These are phyloP conservation scores for Venturiaceae sp. DNA, from an alignment of 2,329 filamentous ascomycete genomes.

Conservation along the genomic window DNA sequence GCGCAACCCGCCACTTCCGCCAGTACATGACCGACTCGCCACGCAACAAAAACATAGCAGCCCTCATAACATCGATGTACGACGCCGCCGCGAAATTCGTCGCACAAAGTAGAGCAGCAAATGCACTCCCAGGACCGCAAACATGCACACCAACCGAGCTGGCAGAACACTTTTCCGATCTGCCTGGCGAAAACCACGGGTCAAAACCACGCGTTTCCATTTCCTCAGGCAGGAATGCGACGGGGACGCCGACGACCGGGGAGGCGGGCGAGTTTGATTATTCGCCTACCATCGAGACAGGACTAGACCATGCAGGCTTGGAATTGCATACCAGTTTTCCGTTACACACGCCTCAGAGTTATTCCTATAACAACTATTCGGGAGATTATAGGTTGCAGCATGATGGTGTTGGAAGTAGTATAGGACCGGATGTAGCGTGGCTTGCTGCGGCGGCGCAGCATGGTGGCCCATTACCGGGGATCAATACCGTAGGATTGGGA, in stretches of 20 bases:
- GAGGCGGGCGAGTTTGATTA: background rate
- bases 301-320: background rate
- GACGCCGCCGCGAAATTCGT: background rate
- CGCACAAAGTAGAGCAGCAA: background rate
- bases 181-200: background rate
- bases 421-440: background rate
- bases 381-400: background rate
- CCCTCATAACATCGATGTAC: slow-evolving; percentile 1
- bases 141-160: background rate
- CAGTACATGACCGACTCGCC: background rate
- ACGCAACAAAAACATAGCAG: background rate
- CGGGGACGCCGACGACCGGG: background rate
- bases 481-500: background rate
- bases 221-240: too few species aligned
- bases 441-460: background rate
- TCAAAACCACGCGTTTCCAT: too few species aligned
- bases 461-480: background rate
- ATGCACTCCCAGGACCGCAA: background rate
- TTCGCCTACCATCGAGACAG: background rate
- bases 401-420: background rate
- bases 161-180: background rate
- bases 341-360: background rate
- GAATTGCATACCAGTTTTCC: background rate
- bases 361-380: background rate
- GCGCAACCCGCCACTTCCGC: background rate